Evolutionary conservation across 2,329 filamentous ascomycete species (phyloP).

Genomic region (Colletotrichum gloeosporioides): DNA sequence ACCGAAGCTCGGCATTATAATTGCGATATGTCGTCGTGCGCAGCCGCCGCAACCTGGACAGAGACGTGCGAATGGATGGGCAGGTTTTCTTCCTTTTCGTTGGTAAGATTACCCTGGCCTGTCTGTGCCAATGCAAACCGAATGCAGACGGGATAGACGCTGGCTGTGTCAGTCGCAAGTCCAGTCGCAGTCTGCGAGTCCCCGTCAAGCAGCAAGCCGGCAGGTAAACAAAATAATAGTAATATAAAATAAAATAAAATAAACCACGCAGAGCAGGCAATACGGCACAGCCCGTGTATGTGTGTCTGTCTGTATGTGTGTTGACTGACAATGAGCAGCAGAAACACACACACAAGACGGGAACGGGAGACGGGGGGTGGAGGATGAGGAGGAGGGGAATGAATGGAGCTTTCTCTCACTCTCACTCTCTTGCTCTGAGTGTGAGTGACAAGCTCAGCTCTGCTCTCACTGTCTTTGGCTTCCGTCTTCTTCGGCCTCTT

Average conservation of each 20-base stretch:
- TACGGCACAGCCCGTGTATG: constrained; percentile 4
- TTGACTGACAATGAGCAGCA: constrained; percentile 10
- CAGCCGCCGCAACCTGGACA: constrained; percentile 1
- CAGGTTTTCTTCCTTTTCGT: not conserved
- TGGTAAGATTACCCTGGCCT: not conserved
- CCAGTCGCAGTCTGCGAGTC: not conserved
- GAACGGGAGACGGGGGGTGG: not conserved
- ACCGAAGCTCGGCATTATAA: constrained; percentile 58
- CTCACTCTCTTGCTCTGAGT: not conserved
- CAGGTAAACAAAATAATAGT: not conserved
- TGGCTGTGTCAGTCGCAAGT: not conserved
- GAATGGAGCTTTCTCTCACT: not conserved
- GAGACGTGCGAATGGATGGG: not conserved
- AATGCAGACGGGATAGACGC: not conserved
- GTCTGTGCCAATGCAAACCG: not conserved
- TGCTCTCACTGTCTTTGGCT: not conserved
- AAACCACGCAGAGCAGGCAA: not conserved
- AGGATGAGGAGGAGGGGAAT: not conserved
- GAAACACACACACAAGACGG: constrained; percentile 1
- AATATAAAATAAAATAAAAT: not conserved
- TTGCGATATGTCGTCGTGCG: constrained; percentile 8
- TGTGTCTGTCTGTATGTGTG: not conserved
- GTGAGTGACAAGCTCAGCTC: not conserved
- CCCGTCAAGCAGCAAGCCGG: not conserved
- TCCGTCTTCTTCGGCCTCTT: not conserved